A percentile compares a stretch with the other conserved stretches of the same genome.
phyloP scores from a whole-genome alignment of 495 filamentous ascomycete species.

The Xylaria castorea region DNA sequence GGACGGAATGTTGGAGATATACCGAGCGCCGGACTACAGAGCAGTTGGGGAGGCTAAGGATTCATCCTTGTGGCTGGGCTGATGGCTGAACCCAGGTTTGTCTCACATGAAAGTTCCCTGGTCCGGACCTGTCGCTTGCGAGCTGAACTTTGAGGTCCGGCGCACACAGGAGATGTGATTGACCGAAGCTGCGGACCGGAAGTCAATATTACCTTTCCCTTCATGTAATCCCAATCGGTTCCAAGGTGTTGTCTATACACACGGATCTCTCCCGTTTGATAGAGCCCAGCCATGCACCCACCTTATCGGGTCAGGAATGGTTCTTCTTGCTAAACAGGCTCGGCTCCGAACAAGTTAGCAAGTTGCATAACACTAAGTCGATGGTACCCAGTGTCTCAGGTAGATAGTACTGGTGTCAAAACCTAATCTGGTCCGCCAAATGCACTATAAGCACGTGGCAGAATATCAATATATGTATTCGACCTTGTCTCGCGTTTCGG shows the following conservation, averaged over 20 bases:
- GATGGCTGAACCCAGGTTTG: conserved; percentile 28
- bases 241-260: background rate
- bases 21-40: conserved; percentile 50
- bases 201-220: background rate
- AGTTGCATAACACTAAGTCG: background rate
- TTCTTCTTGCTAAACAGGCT: background rate
- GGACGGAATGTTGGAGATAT: conserved; percentile 57
- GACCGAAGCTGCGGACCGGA: conserved; percentile 10
- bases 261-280: background rate
- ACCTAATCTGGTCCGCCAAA: background rate
- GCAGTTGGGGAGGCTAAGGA: conserved; percentile 25
- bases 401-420: background rate
- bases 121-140: conserved; percentile 24
- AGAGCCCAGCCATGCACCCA: background rate
- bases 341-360: background rate
- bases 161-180: conserved; percentile 27
- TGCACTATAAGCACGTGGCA: background rate
- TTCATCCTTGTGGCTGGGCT: conserved; percentile 21
- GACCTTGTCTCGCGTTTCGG: background rate
- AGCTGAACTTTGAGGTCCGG: conserved; percentile 32
- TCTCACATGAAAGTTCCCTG: conserved; percentile 6
- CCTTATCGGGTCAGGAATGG: background rate
- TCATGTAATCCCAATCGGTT: background rate
- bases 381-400: background rate
- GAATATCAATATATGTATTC: background rate